Conservation (phyloP, 2,329 filamentous ascomycete species). For the Coleophoma cylindrospora region DNA sequence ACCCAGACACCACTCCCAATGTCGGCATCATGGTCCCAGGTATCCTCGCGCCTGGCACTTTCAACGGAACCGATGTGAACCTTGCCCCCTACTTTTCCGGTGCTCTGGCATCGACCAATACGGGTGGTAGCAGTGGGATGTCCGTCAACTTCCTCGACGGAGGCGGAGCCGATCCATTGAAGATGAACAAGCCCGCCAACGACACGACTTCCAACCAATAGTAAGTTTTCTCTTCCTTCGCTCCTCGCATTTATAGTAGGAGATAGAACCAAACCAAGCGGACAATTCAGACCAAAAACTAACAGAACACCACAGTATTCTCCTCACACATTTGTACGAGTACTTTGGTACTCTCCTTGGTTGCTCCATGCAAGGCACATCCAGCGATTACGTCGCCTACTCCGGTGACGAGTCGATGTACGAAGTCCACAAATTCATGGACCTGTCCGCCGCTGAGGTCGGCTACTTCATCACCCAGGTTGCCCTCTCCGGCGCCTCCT, state of each 20-base stretch:
- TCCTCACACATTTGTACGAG: slow-evolving; percentile 57
- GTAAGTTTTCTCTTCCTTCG: slow-evolving; percentile 25
- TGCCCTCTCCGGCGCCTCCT: slow-evolving; percentile 48
- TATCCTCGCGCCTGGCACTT: slow-evolving; percentile 46
- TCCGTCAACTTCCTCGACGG: slow-evolving; percentile 58
- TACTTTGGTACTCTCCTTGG: slow-evolving; percentile 56
- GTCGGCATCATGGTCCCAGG: slow-evolving; percentile 48
- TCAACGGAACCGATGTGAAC: slow-evolving; percentile 47
- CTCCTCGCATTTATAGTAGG: neutral
- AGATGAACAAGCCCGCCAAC: slow-evolving; percentile 49
- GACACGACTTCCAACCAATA: slow-evolving; percentile 47
- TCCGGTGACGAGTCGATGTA: slow-evolving; percentile 40
- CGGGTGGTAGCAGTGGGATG: slow-evolving; percentile 36
- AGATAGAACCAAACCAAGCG: neutral
- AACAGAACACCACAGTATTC: slow-evolving; percentile 24
- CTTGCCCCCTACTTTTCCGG: slow-evolving; percentile 57
- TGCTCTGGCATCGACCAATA: slow-evolving; percentile 46
- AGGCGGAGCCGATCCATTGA: slow-evolving; percentile 49
- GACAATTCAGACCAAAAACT: no score
- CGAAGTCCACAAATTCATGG: slow-evolving; percentile 53
- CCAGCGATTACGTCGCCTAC: slow-evolving; percentile 43
- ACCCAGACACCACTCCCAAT: slow-evolving; percentile 45
- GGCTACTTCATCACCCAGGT: slow-evolving; percentile 58
- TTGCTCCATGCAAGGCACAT: slow-evolving; percentile 44
- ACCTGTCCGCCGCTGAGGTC: slow-evolving; percentile 42